phyloP scores from a whole-genome alignment of 1,139 yeast genomes.

The Lodderomyces beijingensis region DNA sequence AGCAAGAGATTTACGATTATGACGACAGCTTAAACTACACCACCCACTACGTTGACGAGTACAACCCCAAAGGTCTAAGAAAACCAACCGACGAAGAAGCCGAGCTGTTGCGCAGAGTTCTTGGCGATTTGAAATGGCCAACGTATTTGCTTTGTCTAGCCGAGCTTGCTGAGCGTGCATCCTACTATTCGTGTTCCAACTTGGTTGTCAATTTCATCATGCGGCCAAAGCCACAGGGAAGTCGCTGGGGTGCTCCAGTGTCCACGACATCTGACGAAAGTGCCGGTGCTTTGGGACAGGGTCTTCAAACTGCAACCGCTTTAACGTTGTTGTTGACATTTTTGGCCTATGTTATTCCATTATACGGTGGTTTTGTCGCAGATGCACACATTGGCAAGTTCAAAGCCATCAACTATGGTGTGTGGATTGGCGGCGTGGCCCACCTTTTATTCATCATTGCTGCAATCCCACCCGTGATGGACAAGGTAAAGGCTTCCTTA shows the following conservation, averaged over 20 bases:
- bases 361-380: conserved; percentile 41
- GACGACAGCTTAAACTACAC: conserved; percentile 18
- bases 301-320: conserved; percentile 37
- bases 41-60: conserved; percentile 25
- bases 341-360: conserved; percentile 41
- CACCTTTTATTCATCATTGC: conserved; percentile 39
- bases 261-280: conserved; percentile 33
- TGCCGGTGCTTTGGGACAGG: conserved; percentile 42
- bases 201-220: conserved; percentile 41
- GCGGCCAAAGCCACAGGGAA: conserved; percentile 49
- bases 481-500: conserved; percentile 27
- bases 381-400: conserved; percentile 41
- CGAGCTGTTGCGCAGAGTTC: conserved; percentile 35
- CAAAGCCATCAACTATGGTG: conserved; percentile 40
- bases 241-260: conserved; percentile 37
- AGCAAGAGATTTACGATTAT: conserved; percentile 33
- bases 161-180: conserved; percentile 46
- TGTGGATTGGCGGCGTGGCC: conserved; percentile 33
- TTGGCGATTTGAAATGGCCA: conserved; percentile 25
- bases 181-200: conserved; percentile 40
- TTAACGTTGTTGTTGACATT: conserved; percentile 35
- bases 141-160: conserved; percentile 37
- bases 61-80: conserved; percentile 32
- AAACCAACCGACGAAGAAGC: conserved; percentile 41
- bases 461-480: conserved; percentile 34